Conservation (phyloP, 2,329 filamentous ascomycete species). For the Aspergillus costaricaensis region DNA sequence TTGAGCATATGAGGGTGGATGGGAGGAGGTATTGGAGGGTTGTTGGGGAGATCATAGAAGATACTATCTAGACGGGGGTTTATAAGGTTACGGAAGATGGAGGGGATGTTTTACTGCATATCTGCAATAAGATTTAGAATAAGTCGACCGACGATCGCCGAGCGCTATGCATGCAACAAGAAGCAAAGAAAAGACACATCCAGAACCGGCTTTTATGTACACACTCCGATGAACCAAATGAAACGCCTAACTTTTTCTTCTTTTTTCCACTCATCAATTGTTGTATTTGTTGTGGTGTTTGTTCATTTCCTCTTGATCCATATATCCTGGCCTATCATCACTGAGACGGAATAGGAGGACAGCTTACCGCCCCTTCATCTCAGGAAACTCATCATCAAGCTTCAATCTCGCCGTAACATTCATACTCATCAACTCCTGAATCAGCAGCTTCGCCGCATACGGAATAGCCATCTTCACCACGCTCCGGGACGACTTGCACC, state of each 20-base stretch:
- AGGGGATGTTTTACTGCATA: too few relatives aligned
- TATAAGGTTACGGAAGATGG: too few relatives aligned
- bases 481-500: constrained; percentile 79
- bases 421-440: constrained; percentile 97
- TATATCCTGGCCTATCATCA: neutral
- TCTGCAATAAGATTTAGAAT: neutral
- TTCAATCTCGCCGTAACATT: constrained; percentile 93
- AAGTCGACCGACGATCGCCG: constrained; percentile 19
- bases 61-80: too few relatives aligned
- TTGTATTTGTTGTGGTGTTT: neutral
- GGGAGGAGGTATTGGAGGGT: constrained; percentile 44
- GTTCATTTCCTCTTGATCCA: too few relatives aligned
- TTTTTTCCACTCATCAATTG: neutral
- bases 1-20: constrained; percentile 42
- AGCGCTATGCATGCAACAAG: constrained; percentile 28
- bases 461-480: constrained; percentile 95
- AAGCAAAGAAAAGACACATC: constrained; percentile 11
- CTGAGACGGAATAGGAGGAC: neutral
- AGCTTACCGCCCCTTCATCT: constrained; percentile 39
- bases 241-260: constrained; percentile 9
- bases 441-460: constrained; percentile 92
- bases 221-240: neutral
- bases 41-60: constrained; percentile 20
- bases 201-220: neutral
- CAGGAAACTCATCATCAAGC: constrained; percentile 89